Base-by-base conservation (phyloP, 2,329 filamentous ascomycete species). In the Immersiporthe knoxdaviesiana region DNA sequence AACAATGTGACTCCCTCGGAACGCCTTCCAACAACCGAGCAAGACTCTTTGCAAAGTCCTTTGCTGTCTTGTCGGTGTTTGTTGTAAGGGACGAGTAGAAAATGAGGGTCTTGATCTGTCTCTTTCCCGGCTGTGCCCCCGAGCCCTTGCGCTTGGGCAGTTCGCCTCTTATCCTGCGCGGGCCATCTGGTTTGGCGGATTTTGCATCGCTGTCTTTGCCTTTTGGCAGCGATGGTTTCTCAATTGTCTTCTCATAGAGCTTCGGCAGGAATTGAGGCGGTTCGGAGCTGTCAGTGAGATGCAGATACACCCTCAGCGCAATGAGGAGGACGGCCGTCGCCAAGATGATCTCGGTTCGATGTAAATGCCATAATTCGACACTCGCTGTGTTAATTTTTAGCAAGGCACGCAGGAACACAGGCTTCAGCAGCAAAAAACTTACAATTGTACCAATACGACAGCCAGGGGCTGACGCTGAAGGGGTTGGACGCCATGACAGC, bases 21-120 rank as follows among this genome's bases (percentile, higher is more conserved):
- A 91, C 81, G 18, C 82, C 79, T 10, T 85, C 81, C 24, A 92
- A 83, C 21, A 87, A 74, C 73, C 76, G 71, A 27, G 83, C 82
- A 37, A 95, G 78, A 1, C 81, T 79, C 68, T 87, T 82, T n/a
- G 84, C 80, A 63, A 96, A 88, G 1, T 85, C 82, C 32, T 88
- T 85, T 1, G 92, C 91, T 69, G 90, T 88, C 75, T 88, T 90
- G 77, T 95, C 90, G 1, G 94, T 97, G 41, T 89, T 92, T 3
- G 91, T 93, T 3, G 93, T 97, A 68, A 98, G 84, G 0, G 94
- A 97, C 2, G 93, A 95, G 82, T 92, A 98, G 82, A 97, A 98
- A 41, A 97, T 81, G 21, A 97, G 79, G 2, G 92, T 87, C 77
- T 95, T 91, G 67, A 94, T 85, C 63, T 84, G 66, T 79, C 79